Evolutionary conservation across 805 yeast genomes (phyloP).

Genomic region (Dipodascopsis uninucleata): DNA sequence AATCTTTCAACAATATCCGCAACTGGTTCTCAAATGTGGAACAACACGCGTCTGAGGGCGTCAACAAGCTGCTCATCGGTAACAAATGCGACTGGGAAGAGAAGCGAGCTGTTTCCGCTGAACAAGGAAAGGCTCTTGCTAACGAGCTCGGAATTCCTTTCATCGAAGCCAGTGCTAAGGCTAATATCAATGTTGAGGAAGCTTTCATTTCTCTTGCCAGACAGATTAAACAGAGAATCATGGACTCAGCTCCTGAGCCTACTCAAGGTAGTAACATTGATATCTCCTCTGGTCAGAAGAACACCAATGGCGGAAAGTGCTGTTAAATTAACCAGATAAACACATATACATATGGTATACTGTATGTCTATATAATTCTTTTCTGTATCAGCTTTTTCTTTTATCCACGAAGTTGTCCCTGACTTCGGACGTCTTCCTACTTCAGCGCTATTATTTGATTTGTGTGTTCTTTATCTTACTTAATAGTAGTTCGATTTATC

Average conservation of each 20-base stretch:
- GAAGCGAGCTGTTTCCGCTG: slow-evolving; percentile 70
- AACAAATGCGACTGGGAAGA: slow-evolving; percentile 91
- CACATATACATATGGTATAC: too few species aligned
- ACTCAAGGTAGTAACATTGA: slow-evolving; percentile 34
- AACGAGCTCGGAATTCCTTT: slow-evolving; percentile 83
- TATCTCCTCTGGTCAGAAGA: slow-evolving; percentile 29
- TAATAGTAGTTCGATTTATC: too few species aligned
- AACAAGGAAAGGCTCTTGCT: slow-evolving; percentile 89
- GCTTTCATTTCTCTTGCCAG: slow-evolving; percentile 82
- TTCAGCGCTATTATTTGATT: too few species aligned
- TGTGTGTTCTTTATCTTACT: too few species aligned
- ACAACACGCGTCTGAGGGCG: slow-evolving; percentile 95
- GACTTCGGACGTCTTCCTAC: too few species aligned
- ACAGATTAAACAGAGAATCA: slow-evolving; percentile 48
- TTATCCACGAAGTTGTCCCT: too few species aligned
- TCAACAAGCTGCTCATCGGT: slow-evolving; percentile 89
- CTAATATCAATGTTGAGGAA: slow-evolving; percentile 85
- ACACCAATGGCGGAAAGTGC: slow-evolving; percentile 33
- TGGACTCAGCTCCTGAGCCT: slow-evolving; percentile 45
- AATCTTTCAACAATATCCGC: slow-evolving; percentile 87
- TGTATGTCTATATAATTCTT: too few species aligned
- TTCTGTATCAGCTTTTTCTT: too few species aligned
- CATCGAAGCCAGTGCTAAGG: slow-evolving; percentile 94
- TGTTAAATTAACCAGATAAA: slow-evolving; percentile 32
- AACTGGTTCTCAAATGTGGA: slow-evolving; percentile 95